phyloP scores from a whole-genome alignment of 1,284 basidiomycete species.

The Ceratobasidium sp. region DNA sequence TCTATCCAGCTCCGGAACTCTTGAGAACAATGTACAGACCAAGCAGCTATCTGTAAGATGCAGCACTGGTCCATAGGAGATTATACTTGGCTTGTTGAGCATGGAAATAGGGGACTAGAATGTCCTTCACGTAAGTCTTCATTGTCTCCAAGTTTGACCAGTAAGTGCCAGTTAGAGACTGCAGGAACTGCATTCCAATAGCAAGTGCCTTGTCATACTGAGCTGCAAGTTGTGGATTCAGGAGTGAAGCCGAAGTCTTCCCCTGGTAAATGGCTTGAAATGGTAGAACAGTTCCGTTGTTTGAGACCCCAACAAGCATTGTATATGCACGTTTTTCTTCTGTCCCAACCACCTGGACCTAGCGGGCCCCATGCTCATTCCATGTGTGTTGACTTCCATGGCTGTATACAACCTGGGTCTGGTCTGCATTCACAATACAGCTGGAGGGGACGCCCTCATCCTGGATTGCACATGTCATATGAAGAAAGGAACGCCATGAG shows the following conservation, averaged over 20 bases:
- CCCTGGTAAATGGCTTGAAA: slow-evolving; percentile 56
- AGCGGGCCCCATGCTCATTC: slow-evolving; percentile 54
- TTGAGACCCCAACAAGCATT: slow-evolving; percentile 54
- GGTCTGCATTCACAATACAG: slow-evolving; percentile 58
- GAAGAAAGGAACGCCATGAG: slow-evolving; percentile 51
- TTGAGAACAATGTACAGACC: slow-evolving; percentile 58
- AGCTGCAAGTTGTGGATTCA: slow-evolving; percentile 46
- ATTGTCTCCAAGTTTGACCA: slow-evolving; percentile 60
- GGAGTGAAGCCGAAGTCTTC: slow-evolving; percentile 51
- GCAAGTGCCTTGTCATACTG: slow-evolving; percentile 49
- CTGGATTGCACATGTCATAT: slow-evolving; percentile 53
- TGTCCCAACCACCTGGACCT: slow-evolving; percentile 55
- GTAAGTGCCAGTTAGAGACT: slow-evolving; percentile 56
- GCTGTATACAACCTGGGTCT: slow-evolving; percentile 56
- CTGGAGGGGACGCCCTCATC: slow-evolving; percentile 51
- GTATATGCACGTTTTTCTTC: slow-evolving; percentile 61
- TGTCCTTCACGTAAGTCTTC: slow-evolving; percentile 55
- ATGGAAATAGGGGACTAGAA: slow-evolving; percentile 58
- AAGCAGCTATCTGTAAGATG: slow-evolving; percentile 57
- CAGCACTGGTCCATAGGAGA: slow-evolving; percentile 40
- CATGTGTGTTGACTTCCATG: slow-evolving; percentile 55
- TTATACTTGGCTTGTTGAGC: slow-evolving; percentile 47
- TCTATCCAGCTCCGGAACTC: slow-evolving; percentile 57
- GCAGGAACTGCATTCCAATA: slow-evolving; percentile 54
- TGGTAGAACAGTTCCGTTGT: slow-evolving; percentile 54